phyloP scores from a whole-genome alignment of 768 basidiomycete species.

The Paxillus involutus region DNA sequence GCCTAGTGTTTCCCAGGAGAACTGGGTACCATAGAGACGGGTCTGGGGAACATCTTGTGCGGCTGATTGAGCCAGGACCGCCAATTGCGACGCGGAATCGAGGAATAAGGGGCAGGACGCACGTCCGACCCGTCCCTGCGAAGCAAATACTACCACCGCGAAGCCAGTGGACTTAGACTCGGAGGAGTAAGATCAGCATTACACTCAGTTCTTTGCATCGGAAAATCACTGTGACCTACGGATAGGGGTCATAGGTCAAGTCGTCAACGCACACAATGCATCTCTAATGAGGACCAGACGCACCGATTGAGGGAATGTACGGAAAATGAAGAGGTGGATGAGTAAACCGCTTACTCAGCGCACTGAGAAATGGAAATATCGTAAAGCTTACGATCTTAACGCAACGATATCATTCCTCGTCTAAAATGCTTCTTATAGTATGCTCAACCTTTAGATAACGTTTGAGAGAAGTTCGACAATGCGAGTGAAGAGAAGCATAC shows the following conservation, averaged over 20 bases:
- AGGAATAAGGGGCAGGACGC: not conserved
- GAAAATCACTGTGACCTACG: not conserved
- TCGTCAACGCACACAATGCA: not conserved
- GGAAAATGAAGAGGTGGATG: not conserved
- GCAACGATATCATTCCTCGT: not conserved
- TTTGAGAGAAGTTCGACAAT: conserved; percentile 6
- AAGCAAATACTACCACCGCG: not conserved
- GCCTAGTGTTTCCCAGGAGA: not conserved
- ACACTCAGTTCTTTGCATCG: not conserved
- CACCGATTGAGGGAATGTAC: not conserved
- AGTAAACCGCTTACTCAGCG: not conserved
- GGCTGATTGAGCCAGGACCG: not conserved
- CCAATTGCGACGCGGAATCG: not conserved
- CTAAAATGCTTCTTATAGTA: conserved; percentile 2
- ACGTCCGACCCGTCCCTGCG: not conserved
- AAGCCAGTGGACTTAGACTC: not conserved
- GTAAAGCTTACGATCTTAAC: conserved; percentile 6
- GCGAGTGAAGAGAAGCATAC: conserved; percentile 8
- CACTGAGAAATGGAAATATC: not conserved
- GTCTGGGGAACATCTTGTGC: not conserved
- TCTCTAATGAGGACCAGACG: not conserved
- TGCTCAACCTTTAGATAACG: conserved; percentile 7
- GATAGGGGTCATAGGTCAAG: not conserved
- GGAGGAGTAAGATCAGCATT: not conserved
- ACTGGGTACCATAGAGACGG: not conserved